phyloP scores from a whole-genome alignment of 805 yeast genomes.

The Nakazawaea pomicola region DNA sequence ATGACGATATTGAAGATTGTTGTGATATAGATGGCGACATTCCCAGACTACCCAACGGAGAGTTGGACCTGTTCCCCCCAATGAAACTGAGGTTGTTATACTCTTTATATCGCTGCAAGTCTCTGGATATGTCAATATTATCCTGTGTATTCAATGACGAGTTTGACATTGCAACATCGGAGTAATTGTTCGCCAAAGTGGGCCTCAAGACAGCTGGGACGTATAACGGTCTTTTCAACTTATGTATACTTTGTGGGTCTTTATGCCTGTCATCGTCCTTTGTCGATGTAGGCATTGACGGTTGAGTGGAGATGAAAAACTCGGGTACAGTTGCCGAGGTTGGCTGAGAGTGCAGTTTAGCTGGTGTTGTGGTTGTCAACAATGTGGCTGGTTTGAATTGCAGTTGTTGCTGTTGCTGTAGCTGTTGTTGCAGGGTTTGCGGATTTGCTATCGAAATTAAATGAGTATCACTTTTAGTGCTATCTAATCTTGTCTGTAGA shows the following conservation, averaged over 20 bases:
- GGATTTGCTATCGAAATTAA: neutral
- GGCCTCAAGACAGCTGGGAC: conserved; percentile 81
- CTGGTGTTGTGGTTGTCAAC: neutral
- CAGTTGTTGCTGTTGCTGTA: conserved; percentile 3
- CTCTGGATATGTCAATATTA: conserved; percentile 11
- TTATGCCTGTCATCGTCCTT: conserved; percentile 11
- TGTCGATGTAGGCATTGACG: conserved; percentile 16
- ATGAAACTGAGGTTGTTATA: conserved; percentile 17
- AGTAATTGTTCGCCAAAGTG: conserved; percentile 11
- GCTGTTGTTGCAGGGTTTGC: conserved; percentile 14
- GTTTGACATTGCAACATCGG: conserved; percentile 14
- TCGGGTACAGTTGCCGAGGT: neutral
- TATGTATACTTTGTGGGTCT: conserved; percentile 64
- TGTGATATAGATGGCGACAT: conserved; percentile 4
- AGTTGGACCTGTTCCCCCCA: neutral
- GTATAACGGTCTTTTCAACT: conserved; percentile 82
- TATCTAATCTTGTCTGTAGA: neutral
- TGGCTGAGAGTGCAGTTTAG: neutral
- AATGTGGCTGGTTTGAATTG: conserved; percentile 2
- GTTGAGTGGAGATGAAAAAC: neutral
- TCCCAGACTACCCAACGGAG: conserved; percentile 2
- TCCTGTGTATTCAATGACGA: conserved; percentile 15
- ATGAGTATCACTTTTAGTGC: conserved; percentile 1
- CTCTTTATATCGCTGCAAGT: conserved; percentile 19
- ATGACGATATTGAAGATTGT: conserved; percentile 11